These are phyloP conservation scores for Pseudozyma thailandica DNA, from an alignment of 1,284 basidiomycete genomes.

Conservation along the genomic window DNA sequence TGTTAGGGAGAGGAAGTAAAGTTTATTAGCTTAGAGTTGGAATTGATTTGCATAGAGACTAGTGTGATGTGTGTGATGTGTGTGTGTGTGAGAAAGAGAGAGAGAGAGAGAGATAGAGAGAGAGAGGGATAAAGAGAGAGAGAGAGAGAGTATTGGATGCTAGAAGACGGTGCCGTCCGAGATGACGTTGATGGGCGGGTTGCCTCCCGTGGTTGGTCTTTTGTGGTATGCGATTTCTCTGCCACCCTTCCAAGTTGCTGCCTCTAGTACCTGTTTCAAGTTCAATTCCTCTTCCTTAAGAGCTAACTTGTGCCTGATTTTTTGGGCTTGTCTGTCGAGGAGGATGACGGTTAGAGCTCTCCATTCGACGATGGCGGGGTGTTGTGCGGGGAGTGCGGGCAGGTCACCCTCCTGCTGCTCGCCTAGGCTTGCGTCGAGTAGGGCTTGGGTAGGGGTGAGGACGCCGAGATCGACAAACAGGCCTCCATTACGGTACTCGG, in stretches of 20 bases:
- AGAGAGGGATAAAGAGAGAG: too few relatives aligned
- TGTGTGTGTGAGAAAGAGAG: background rate
- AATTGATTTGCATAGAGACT: background rate
- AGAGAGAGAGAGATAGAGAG: background rate
- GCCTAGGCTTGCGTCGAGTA: slow-evolving; percentile 71
- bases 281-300: slow-evolving; percentile 73
- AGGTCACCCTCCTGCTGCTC: slow-evolving; percentile 41
- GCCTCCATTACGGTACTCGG: slow-evolving; percentile 71
- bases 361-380: slow-evolving; percentile 94
- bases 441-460: slow-evolving; percentile 30
- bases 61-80: background rate
- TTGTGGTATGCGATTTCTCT: slow-evolving; percentile 85
- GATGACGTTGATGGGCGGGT: slow-evolving; percentile 77
- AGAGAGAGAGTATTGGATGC: too few relatives aligned
- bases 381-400: slow-evolving; percentile 74
- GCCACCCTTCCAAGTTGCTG: slow-evolving; percentile 93
- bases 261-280: slow-evolving; percentile 88
- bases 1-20: slow-evolving; percentile 50
- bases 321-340: slow-evolving; percentile 69
- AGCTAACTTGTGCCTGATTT: slow-evolving; percentile 29
- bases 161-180: slow-evolving; percentile 42
- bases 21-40: background rate
- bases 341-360: slow-evolving; percentile 90
- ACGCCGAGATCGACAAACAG: slow-evolving; percentile 82
- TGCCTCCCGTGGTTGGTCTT: slow-evolving; percentile 79